Evolutionary conservation across 2,329 filamentous ascomycete genomes (phyloP).

Genomic region (Cladosporium cucumerinum): DNA sequence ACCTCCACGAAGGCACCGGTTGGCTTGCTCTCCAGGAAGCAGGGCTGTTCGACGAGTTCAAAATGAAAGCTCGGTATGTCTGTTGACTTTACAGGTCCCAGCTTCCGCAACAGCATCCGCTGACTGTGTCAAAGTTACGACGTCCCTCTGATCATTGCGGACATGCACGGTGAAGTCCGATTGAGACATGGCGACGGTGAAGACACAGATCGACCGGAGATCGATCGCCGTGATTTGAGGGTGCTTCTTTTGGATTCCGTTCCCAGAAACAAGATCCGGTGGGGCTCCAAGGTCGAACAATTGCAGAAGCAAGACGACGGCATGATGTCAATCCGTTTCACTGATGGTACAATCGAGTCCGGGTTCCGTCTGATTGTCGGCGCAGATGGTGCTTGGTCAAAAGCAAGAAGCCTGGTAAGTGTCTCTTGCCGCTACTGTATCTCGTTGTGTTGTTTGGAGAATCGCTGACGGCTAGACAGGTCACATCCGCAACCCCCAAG

Average conservation of each 20-base stretch:
- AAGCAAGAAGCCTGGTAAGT: slow-evolving; percentile 32
- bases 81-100: no score
- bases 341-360: slow-evolving; percentile 30
- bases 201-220: slow-evolving; percentile 38
- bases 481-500: slow-evolving; percentile 35
- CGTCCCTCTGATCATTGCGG: slow-evolving; percentile 21
- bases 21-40: slow-evolving; percentile 31
- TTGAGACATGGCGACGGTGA: slow-evolving; percentile 22
- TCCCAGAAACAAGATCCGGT: slow-evolving; percentile 34
- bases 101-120: background rate
- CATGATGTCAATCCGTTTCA: slow-evolving; percentile 28
- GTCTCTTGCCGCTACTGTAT: no score
- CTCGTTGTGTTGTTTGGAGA: background rate
- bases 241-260: slow-evolving; percentile 38
- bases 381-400: slow-evolving; percentile 49
- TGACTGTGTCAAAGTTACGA: slow-evolving; percentile 19
- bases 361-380: slow-evolving; percentile 48
- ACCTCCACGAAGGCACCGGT: slow-evolving; percentile 31
- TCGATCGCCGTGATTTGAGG: slow-evolving; percentile 39
- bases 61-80: slow-evolving; percentile 23
- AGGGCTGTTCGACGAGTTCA: slow-evolving; percentile 31
- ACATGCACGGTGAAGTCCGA: slow-evolving; percentile 23
- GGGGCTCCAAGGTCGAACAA: slow-evolving; percentile 30
- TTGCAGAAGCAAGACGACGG: slow-evolving; percentile 23
- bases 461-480: slow-evolving; percentile 19